phyloP scores from a whole-genome alignment of 1,284 basidiomycete genomes.

The Spongiforma sp. region DNA sequence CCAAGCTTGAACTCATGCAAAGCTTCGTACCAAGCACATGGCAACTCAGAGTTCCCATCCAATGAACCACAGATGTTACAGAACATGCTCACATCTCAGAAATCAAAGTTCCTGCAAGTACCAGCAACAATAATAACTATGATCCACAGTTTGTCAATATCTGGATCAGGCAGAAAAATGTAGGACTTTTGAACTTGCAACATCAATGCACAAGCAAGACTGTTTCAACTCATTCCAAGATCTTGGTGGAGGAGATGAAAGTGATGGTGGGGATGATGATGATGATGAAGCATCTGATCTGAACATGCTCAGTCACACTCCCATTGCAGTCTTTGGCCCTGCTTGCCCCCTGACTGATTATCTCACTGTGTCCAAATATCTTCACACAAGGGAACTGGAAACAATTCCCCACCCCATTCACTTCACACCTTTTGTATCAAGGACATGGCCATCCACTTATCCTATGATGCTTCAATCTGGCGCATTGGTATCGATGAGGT shows the following conservation, averaged over 20 bases:
- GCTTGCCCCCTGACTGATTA: neutral
- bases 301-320: neutral
- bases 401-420: neutral
- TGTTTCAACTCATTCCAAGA: neutral
- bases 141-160: neutral
- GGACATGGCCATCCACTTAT: neutral
- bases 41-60: neutral
- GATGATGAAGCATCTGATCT: neutral
- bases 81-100: neutral
- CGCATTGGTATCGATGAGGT: too few species aligned
- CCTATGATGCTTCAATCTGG: neutral
- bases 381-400: neutral
- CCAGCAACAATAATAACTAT: neutral
- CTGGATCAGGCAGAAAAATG: neutral
- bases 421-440: neutral
- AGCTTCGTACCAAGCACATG: neutral
- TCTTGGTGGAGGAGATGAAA: neutral
- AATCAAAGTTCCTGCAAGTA: neutral
- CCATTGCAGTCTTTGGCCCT: neutral
- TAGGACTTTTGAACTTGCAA: neutral
- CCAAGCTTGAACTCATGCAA: neutral
- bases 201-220: neutral
- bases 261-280: neutral
- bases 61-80: neutral
- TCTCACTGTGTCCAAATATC: neutral